Percentiles rank a stretch among this genome's conserved stretches.
Evolutionary conservation across 257 asterid genomes (phyloP).

Genomic region (Solanum boliviense): DNA sequence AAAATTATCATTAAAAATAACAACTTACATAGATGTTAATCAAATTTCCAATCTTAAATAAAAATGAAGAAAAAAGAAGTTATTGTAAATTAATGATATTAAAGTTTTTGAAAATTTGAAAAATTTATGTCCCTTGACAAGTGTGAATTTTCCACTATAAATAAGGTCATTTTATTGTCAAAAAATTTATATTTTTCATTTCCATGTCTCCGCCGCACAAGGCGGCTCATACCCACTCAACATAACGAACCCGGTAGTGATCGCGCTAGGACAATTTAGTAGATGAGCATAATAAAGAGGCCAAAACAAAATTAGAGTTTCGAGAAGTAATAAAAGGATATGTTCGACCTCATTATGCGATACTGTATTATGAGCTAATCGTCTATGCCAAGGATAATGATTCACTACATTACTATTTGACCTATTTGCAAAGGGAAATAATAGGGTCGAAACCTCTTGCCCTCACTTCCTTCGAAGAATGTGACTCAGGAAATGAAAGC

Average conservation of each 20-base stretch:
- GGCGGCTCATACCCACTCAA: background rate
- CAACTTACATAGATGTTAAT: no score
- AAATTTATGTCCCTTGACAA: no score
- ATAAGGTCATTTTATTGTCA: background rate
- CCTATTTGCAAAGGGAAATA: background rate
- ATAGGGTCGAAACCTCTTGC: background rate
- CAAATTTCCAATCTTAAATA: no score
- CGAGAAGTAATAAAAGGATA: background rate
- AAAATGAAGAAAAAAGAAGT: no score
- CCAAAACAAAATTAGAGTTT: background rate
- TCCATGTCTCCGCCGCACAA: background rate
- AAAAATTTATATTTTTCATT: background rate
- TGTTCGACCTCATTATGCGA: fast-evolving
- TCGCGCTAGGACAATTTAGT: background rate
- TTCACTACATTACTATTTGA: background rate
- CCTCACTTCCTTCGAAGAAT: background rate
- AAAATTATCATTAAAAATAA: no score
- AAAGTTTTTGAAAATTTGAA: no score
- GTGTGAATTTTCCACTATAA: background rate
- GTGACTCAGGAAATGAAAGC: background rate
- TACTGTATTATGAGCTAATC: no score
- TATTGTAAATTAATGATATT: no score
- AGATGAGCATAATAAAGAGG: background rate
- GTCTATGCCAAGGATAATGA: background rate
- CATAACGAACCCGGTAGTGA: no score